A percentile compares a stretch with the other conserved stretches of the same genome.
Conservation (phyloP, 495 filamentous ascomycete genomes). For the Aspergillus mulundensis region DNA sequence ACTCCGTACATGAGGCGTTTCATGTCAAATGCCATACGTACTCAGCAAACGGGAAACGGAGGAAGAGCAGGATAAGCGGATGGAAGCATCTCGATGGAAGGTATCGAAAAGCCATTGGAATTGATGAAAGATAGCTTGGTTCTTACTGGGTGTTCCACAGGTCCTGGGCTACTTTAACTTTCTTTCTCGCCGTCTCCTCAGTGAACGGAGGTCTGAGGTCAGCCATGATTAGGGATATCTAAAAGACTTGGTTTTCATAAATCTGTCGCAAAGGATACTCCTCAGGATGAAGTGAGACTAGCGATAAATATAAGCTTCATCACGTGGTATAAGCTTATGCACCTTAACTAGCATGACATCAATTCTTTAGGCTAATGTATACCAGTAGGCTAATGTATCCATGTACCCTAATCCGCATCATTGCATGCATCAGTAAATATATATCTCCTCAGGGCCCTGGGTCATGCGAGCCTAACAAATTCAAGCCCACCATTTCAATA, state of each 20-base stretch:
- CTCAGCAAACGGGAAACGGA: too few relatives aligned
- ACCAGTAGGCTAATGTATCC: too few relatives aligned
- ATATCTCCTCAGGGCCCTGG: too few relatives aligned
- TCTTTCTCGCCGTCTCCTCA: conserved; percentile 62
- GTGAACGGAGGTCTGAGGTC: conserved; percentile 75
- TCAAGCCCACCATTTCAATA: too few relatives aligned
- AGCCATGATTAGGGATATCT: conserved; percentile 33
- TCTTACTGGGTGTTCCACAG: conserved; percentile 78
- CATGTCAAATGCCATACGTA: too few relatives aligned
- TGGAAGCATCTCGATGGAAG: conserved; percentile 1
- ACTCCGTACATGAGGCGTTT: too few relatives aligned
- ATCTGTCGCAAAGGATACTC: too few relatives aligned
- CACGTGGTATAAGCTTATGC: conserved; percentile 8
- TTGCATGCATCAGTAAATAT: too few relatives aligned
- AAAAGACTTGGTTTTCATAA: neutral
- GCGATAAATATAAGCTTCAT: conserved; percentile 4
- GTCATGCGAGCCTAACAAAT: too few relatives aligned
- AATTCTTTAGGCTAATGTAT: too few relatives aligned
- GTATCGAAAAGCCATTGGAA: neutral
- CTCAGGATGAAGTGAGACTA: neutral
- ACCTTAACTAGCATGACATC: neutral
- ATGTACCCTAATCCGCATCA: too few relatives aligned
- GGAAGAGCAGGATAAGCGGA: too few relatives aligned
- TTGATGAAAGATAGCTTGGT: neutral
- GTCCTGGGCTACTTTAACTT: conserved; percentile 83